Base-by-base conservation (phyloP, 2,329 filamentous ascomycete species). In the Cyphellophora europaea region DNA sequence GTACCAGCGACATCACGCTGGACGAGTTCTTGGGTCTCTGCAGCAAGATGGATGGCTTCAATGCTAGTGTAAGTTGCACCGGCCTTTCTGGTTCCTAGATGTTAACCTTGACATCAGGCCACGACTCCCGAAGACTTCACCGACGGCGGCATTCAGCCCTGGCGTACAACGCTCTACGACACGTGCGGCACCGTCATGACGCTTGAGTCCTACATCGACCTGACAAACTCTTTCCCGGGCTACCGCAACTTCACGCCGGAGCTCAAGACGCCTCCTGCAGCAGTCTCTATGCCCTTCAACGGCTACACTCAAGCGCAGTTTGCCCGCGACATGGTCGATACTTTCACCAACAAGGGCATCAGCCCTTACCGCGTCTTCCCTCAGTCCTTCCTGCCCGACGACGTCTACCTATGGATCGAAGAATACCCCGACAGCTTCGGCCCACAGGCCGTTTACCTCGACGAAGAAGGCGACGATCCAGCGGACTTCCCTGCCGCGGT, bases 221-320 rank as follows among this genome's bases (percentile, higher is more conserved):
- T 79, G 25, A 68, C 76, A 32, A 63, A 80, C 45, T 54, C 57
- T 2, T 62, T 74, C 27, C 77, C 72, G 23, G 47, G 47, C 11
- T 43, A 47, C 37, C 62, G 79, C 6, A 68, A 74, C 45, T 82
- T 79, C 57, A 79, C 74, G 0, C 71, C 75, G 4, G 78, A 82
- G 57, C 66, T 82, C 19, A 84, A 84, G 64, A 73, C 72, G 0
- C 78, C 74, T 21, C 47, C 47, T 11, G n/a, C 27, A 4, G 62
- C 72, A 45, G 73, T 83, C n/a, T 52, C 65, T n/a, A 83, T 84
- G 78, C 80, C 80, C 0, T 84, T 80, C 53, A 52, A 67, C 10
- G 64, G 65, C 36, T 83, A 81, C 62, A 83, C 79, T 0, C 77
- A 81, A 51, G 59, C 73, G 45, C 59, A 65, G 49, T 83, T 74